Evolutionary conservation across 2,329 filamentous ascomycete species (phyloP).

Genomic region (Fusarium sp.): DNA sequence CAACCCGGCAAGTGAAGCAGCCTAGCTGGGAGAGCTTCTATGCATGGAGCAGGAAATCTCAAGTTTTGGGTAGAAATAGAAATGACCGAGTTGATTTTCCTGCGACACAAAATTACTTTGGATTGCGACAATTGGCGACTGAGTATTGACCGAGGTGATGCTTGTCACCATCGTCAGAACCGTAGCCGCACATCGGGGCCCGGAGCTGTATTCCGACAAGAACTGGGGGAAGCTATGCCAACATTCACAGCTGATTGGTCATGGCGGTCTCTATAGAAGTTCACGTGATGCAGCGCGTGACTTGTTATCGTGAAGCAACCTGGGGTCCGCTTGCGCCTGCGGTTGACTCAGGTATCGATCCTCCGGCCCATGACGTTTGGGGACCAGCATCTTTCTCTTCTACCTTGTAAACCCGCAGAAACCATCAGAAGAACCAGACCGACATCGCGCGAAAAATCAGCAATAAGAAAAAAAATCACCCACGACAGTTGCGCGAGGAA

Average conservation of each 20-base stretch:
- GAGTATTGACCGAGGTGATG: constrained; percentile 21
- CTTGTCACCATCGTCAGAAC: constrained; percentile 23
- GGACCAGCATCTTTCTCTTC: constrained; percentile 35
- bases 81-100: neutral
- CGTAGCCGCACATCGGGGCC: constrained; percentile 37
- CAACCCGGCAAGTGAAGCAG: constrained; percentile 2
- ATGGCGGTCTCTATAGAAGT: fast-evolving
- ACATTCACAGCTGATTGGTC: constrained; percentile 40
- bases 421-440: constrained; percentile 20
- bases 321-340: constrained; percentile 24
- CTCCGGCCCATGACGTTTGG: constrained; percentile 41
- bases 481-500: constrained; percentile 16
- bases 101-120: neutral
- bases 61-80: too few relatives aligned
- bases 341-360: constrained; percentile 38
- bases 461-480: constrained; percentile 3
- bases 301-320: constrained; percentile 9
- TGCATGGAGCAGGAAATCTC: neutral
- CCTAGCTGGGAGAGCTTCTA: neutral
- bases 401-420: constrained; percentile 38
- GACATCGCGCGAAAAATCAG: constrained; percentile 13
- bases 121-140: constrained; percentile 7
- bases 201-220: constrained; percentile 37
- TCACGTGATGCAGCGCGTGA: constrained; percentile 39
- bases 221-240: constrained; percentile 34